Base-by-base conservation (phyloP, 2,329 filamentous ascomycete species). In the Hypoxylon sp. region DNA sequence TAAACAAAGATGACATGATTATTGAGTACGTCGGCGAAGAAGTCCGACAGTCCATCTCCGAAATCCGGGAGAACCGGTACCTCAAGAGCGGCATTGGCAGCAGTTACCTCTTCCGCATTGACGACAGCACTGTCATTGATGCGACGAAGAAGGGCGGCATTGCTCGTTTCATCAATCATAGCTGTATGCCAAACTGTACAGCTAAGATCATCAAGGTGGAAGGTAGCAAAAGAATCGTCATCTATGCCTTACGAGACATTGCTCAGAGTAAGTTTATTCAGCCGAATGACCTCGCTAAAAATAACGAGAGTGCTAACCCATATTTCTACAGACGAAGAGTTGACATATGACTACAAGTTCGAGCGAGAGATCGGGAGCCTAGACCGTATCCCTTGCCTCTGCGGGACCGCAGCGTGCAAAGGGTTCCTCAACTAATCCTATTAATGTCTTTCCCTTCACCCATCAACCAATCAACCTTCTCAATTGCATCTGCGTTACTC, bases 301-400 rank as follows among this genome's bases (percentile, higher is more conserved):
- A 49, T 64, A 17, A 49, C 58, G 33, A 51, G 44, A 25, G 61
- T 63, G 68, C 77, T 78, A 69, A 79, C 72, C 54, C 33, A 58
- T 62, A 72, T 65, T 73, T 78, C 56, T 59, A 69, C 78, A 99
- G 96, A 98, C 80, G 96, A 99, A 83, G 96, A 99, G 85, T 90
- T 99, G 80, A 99, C 96, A 1, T 99, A 99, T 84, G 96, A 99
- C 85, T 99, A 99, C 88, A 99, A 99, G 82, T 99, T 99, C 81
- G 96, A 99, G 84, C 92, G 96, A 76, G 96, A 99, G 82, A 93
- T 97, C 77, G 94, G 94, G 77, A 97, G 94, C 74, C 89, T 94
- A 71, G 96, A 99, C 81, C 93, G 96, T 72, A 98, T 99, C 76
- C 96, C 96, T 56, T 99, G 96, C 85, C 90, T 99, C 56, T 99